Evolutionary conservation across 108 stramenopile genomes (phyloP), one percentile per base, ranked within the genome.

Genomic region (Discostella pseudostelligera): DNA sequence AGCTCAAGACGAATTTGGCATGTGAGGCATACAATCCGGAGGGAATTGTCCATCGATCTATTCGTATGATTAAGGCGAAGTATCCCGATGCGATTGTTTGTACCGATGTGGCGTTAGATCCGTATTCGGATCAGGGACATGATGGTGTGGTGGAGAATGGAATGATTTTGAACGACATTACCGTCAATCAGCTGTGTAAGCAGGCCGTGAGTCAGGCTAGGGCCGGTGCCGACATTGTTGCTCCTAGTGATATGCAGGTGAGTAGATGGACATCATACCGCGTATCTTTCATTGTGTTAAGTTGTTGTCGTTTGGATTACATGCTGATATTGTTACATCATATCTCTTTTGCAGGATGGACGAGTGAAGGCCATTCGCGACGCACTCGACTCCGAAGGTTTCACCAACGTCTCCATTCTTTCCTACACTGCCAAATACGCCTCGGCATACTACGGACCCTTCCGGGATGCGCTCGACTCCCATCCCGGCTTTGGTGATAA

Each of bases 341-440:
- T n/a, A n/a, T 54, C 69, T 77, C 80, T 72, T 81, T 80, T 73
- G 50, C 51, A 88, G 87, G 99, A 99, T 65, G 99, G 99, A 2
- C 94, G 99, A 24, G 93, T 99, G 20, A 94, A 93, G 37, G 97
- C 97, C 12, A 96, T 99, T 55, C 92, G 99, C 20, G 94, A 96
- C 69, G 97, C 97, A 48, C 84, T 99, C 21, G 99, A 99, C 66
- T 84, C 95, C 16, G 97, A 98, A 67, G 97, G 97, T n/a, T 97
- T 95, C 83, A 96, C 96, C 28, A 89, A 99, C 74, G 97, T 97
- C 28, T 93, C 92, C 25, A 98, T 99, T 67, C 79, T 99, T 59
- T 83, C 97, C n/a, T 99, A 99, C 87, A 97, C 99, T 32, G 97
- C 97, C 68, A 99, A 99, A 70, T 98, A 98, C 62, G 99, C 99